Evolutionary conservation across 2,329 filamentous ascomycete genomes (phyloP), one percentile per base, ranked within the genome.

Genomic region (Ophiocordyceps camponoti-floridani): DNA sequence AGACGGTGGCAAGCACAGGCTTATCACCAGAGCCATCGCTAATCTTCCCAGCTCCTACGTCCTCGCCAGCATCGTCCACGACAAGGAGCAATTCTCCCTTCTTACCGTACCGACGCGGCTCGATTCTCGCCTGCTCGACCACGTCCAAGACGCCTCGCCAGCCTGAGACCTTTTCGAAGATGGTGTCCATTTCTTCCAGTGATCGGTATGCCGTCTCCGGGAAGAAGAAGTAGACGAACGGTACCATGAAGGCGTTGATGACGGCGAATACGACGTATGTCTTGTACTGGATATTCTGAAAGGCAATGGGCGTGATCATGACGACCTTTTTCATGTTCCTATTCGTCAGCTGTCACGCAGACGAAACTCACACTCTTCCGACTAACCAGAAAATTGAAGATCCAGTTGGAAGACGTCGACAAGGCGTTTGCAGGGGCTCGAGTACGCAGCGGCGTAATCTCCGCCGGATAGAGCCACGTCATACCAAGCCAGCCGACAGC

Each of bases 211-310:
- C 72, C 10, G 77, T 81, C 58, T 81, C 77, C 0, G 77, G 77
- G 58, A 74, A 79, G 63, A 77, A 77, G 58, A 75, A 72, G 56
- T 75, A 78, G 23, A 75, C 64, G 3, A 60, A 62, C 0, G 74
- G 73, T 0, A 77, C 65, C 55, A 77, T 76, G 51, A 71, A 62
- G 49, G 70, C 68, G 55, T 80, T 80, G 61, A 81, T 77, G 41
- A 77, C 68, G 11, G 77, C 77, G 53, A 82, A 82, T 51, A 82
- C 73, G 52, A 75, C 72, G 57, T 81, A 80, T 0, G 76, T 79
- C 52, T 74, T 64, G 60, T 74, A 72, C 14, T 61, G 57, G 48
- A 81, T 80, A 46, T 61, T 72, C 46, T 68, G 60, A 49, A 79
- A 75, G 1, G 72, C 66, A 2, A 77, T 62, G 0, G 75, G 75